Evolutionary conservation across 78 protist genomes (phyloP).

Genomic region (Thecamonas trahens): DNA sequence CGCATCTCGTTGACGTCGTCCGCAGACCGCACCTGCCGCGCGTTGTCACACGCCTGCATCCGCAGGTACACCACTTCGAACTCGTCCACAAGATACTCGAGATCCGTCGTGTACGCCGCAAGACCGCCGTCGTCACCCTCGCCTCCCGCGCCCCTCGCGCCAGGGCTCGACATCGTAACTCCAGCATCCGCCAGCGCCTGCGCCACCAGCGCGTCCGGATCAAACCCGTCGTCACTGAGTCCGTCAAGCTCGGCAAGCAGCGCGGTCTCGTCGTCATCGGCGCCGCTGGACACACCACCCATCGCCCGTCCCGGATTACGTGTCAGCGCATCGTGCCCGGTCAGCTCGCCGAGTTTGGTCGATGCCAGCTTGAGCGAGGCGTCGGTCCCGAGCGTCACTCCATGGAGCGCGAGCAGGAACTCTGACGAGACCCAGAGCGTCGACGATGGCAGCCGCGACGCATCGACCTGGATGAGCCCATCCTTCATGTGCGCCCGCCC

Average conservation of each 20-base stretch:
- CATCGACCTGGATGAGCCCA: background rate
- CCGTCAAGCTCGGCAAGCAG: background rate
- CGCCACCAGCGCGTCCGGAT: background rate
- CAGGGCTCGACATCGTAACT: background rate
- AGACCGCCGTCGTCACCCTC: background rate
- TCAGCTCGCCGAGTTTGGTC: background rate
- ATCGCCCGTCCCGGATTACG: background rate
- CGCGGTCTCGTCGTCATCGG: background rate
- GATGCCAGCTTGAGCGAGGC: background rate
- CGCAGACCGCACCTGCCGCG: slow-evolving; percentile 1
- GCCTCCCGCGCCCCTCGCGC: background rate
- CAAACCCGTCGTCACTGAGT: background rate
- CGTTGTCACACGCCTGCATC: background rate
- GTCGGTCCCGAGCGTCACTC: background rate
- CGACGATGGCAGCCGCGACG: background rate
- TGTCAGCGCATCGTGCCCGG: background rate
- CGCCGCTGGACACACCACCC: too few relatives aligned
- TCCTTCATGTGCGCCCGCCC: slow-evolving; percentile 5
- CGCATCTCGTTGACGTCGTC: background rate
- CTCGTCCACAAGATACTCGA: slow-evolving; percentile 40
- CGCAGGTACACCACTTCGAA: background rate
- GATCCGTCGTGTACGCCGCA: slow-evolving; percentile 29
- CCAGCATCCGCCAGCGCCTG: background rate
- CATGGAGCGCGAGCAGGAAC: background rate
- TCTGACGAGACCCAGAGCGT: background rate